Conservation (phyloP, 495 filamentous ascomycete genomes). For the Daldinia vernicosa region DNA sequence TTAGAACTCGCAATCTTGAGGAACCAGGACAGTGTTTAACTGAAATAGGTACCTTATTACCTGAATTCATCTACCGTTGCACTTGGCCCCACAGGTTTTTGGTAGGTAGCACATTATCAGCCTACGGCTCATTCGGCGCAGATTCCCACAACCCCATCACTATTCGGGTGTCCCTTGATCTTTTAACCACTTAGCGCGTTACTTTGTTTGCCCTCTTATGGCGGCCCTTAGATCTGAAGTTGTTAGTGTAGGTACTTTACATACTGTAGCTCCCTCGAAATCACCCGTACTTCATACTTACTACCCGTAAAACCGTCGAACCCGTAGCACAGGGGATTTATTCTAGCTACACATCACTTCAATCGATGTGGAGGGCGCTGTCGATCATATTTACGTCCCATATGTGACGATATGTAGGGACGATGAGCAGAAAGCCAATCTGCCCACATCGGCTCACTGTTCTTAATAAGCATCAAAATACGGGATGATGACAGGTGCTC, state of each 20-base stretch:
- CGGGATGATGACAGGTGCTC: conserved; percentile 37
- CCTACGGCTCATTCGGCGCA: conserved; percentile 61
- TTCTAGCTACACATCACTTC: conserved; percentile 4
- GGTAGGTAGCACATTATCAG: conserved; percentile 55
- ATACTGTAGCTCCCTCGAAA: conserved; percentile 19
- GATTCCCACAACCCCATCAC: conserved; percentile 50
- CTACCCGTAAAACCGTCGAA: conserved; percentile 3
- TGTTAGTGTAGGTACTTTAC: conserved; percentile 19
- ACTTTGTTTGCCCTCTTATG: conserved; percentile 31
- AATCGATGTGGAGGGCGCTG: conserved; percentile 5
- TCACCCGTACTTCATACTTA: conserved; percentile 4
- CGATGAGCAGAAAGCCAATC: conserved; percentile 19
- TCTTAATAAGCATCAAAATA: conserved; percentile 39
- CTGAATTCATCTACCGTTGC: conserved; percentile 39
- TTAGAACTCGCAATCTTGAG: conserved; percentile 27
- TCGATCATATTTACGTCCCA: conserved; percentile 8
- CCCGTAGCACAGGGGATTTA: conserved; percentile 12
- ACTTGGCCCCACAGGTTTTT: conserved; percentile 45
- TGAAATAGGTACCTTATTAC: conserved; percentile 39
- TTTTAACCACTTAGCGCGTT: conserved; percentile 36
- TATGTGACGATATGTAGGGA: conserved; percentile 13
- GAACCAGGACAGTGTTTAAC: conserved; percentile 24
- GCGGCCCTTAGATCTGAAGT: conserved; percentile 27
- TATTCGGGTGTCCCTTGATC: conserved; percentile 26
- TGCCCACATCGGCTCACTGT: conserved; percentile 30